A percentile compares a stretch with the other conserved stretches of the same genome.
These are phyloP conservation scores for Pseudogymnoascus sp. DNA, from an alignment of 2,329 filamentous ascomycete species.

Conservation along the genomic window DNA sequence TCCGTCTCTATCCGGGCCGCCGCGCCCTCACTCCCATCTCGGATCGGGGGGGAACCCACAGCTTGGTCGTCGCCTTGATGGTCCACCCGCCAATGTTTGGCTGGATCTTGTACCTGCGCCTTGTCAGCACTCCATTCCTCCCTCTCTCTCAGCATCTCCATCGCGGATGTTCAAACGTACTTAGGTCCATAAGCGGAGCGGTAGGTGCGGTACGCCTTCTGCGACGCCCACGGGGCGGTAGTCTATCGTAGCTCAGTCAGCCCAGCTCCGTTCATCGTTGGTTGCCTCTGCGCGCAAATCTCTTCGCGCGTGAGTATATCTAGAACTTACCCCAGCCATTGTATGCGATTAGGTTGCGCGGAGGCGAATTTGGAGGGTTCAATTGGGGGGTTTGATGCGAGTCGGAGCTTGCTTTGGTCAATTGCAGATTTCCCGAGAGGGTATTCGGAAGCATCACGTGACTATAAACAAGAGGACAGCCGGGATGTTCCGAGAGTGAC, in stretches of 20 bases:
- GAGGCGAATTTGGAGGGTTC: not conserved
- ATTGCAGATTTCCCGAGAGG: not conserved
- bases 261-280: not conserved
- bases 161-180: slow-evolving; percentile 36
- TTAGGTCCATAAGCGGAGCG: slow-evolving; percentile 58
- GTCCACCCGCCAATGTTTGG: slow-evolving; percentile 47
- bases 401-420: not conserved
- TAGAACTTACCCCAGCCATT: not conserved
- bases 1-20: not conserved
- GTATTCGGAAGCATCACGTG: not conserved
- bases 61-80: slow-evolving; percentile 35
- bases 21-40: not conserved
- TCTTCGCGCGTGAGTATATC: not conserved
- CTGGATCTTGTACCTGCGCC: slow-evolving; percentile 48
- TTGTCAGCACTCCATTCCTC: not conserved
- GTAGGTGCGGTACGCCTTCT: slow-evolving; percentile 32
- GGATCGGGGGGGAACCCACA: slow-evolving; percentile 34
- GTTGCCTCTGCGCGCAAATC: not conserved
- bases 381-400: not conserved
- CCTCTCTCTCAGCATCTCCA: slow-evolving; percentile 3
- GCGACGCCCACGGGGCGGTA: slow-evolving; percentile 2
- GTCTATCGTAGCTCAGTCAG: not conserved
- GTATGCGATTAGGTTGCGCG: not conserved
- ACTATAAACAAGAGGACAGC: not conserved
- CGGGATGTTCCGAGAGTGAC: not conserved